Evolutionary conservation across 805 yeast genomes (phyloP).

Genomic region (Teunomyces panamensis): DNA sequence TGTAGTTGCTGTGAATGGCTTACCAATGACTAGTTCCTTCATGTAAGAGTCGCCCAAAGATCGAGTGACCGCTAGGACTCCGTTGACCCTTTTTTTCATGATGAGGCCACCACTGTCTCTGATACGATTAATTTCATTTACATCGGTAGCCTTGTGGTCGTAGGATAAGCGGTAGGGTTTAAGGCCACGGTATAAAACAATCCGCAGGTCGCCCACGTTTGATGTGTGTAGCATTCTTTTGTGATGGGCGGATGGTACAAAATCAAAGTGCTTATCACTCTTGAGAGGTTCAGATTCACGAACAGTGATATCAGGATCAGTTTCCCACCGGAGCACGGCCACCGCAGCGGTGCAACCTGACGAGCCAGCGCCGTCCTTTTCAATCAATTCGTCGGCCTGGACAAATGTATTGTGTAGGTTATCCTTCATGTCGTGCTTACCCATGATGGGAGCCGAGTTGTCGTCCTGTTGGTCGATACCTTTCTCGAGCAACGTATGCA

Average conservation of each 20-base stretch:
- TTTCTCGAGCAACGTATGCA: conserved; percentile 68
- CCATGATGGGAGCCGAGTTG: conserved; percentile 16
- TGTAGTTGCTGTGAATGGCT: conserved; percentile 89
- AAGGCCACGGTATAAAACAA: conserved; percentile 74
- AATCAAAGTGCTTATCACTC: conserved; percentile 37
- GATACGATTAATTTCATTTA: conserved; percentile 71
- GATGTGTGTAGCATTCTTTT: conserved; percentile 85
- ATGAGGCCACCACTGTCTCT: conserved; percentile 80
- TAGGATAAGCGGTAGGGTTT: conserved; percentile 77
- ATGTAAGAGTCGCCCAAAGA: conserved; percentile 92
- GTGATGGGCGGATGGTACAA: conserved; percentile 47
- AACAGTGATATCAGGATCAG: conserved; percentile 12
- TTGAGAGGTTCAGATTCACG: conserved; percentile 6
- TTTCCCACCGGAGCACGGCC: conserved; percentile 85
- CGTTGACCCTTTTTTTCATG: conserved; percentile 89
- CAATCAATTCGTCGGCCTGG: conserved; percentile 70
- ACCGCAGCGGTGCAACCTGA: conserved; percentile 97
- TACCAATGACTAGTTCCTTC: conserved; percentile 84
- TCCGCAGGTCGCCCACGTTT: conserved; percentile 91
- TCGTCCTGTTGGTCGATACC: conserved; percentile 34
- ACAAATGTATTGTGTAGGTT: conserved; percentile 67
- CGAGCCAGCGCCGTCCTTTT: conserved; percentile 58
- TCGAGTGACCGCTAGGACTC: conserved; percentile 91
- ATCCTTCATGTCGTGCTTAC: conserved; percentile 54
- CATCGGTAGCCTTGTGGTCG: conserved; percentile 91